A percentile compares a stretch with the other conserved stretches of the same genome.
Evolutionary conservation across 2,329 filamentous ascomycete species (phyloP).

Genomic region (Neofusicoccum parvum): DNA sequence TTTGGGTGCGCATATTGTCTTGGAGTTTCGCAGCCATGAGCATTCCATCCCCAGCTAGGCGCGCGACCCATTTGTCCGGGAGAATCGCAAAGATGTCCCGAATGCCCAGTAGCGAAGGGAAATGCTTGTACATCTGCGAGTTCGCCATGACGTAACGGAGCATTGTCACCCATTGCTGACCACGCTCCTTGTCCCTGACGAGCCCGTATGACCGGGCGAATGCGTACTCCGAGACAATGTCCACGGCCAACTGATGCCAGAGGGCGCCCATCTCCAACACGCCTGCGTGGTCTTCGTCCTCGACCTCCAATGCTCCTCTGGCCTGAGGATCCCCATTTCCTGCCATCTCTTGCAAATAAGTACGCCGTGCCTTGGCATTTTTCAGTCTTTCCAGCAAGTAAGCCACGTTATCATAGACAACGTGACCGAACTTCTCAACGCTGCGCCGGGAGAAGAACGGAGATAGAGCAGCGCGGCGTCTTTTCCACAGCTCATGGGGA

Average conservation of each 20-base stretch:
- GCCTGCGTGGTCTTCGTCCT: conserved; percentile 2
- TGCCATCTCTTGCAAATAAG: neutral
- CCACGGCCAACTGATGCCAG: conserved; percentile 6
- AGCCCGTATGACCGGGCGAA: conserved; percentile 1
- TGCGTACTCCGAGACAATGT: neutral
- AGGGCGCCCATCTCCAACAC: conserved; percentile 10
- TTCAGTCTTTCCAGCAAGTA: neutral
- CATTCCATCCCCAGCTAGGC: neutral
- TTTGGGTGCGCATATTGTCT: conserved; percentile 18
- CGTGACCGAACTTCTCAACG: conserved; percentile 22
- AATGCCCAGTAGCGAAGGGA: conserved; percentile 1
- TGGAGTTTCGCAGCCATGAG: neutral
- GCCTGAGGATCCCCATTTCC: neutral
- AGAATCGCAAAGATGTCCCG: conserved; percentile 3
- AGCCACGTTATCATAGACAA: conserved; percentile 1
- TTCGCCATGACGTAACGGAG: conserved; percentile 3
- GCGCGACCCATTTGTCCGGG: neutral
- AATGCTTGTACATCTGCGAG: conserved; percentile 16
- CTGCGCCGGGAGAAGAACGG: conserved; percentile 38
- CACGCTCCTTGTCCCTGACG: neutral
- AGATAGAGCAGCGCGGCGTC: conserved; percentile 34
- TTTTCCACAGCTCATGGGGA: conserved; percentile 35
- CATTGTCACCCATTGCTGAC: conserved; percentile 2
- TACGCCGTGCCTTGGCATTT: neutral
- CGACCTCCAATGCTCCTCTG: neutral